Evolutionary conservation across 2,329 filamentous ascomycete species (phyloP).

Genomic region (Drechmeria coniospora): DNA sequence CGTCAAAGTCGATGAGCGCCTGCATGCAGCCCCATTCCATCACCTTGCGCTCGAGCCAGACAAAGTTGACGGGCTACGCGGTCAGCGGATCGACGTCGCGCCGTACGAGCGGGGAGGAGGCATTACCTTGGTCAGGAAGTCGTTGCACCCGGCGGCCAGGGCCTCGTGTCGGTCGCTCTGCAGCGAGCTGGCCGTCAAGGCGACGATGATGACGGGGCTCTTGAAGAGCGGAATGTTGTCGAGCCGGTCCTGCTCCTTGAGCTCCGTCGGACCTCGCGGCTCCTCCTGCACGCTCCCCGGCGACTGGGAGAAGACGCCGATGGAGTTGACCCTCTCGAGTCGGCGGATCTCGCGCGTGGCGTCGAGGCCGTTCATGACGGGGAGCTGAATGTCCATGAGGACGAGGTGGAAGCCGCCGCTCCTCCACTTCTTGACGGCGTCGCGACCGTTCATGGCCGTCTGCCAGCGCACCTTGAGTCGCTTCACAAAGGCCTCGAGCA

Average conservation of each 20-base stretch:
- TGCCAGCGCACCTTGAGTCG: conserved; percentile 90
- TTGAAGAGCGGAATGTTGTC: conserved; percentile 64
- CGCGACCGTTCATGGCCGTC: conserved; percentile 88
- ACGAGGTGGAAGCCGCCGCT: conserved; percentile 88
- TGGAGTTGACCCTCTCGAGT: conserved; percentile 77
- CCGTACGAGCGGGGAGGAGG: neutral
- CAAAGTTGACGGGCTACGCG: conserved; percentile 82
- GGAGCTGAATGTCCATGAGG: conserved; percentile 95
- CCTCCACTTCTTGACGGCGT: conserved; percentile 88
- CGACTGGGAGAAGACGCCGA: conserved; percentile 74
- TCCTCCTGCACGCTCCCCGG: conserved; percentile 37
- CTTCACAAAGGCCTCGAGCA: conserved; percentile 92
- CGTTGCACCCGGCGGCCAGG: conserved; percentile 88
- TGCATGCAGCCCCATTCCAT: conserved; percentile 99
- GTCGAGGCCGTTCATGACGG: conserved; percentile 89
- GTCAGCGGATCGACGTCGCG: conserved; percentile 1
- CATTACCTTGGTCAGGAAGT: conserved; percentile 88
- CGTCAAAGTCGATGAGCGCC: conserved; percentile 93
- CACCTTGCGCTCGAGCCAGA: conserved; percentile 93
- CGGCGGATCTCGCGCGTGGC: conserved; percentile 89
- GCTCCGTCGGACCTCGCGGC: conserved; percentile 19
- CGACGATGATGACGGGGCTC: conserved; percentile 94
- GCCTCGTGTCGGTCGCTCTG: conserved; percentile 94
- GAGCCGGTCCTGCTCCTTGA: conserved; percentile 52
- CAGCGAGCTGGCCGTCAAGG: conserved; percentile 82